Evolutionary conservation across 306 rosid genomes (phyloP), one percentile per base, ranked within the genome.

Genomic region (Abrus pulchellus): DNA sequence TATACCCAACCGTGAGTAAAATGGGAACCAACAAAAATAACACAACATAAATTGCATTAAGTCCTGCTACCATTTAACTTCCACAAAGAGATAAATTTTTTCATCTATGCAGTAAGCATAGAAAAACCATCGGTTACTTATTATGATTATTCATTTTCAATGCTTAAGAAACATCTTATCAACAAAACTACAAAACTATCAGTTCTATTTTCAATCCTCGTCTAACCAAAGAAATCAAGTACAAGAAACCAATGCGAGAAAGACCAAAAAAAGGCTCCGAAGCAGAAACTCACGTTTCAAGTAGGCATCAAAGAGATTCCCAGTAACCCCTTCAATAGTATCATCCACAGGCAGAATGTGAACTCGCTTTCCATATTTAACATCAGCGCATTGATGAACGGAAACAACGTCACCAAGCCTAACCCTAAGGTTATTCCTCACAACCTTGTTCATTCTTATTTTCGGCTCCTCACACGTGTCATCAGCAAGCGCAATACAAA

Each of bases 381-480:
- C 96, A 89, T 95, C 98, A 66, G 97, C 82, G 41, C 99, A 95
- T 53, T 90, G 96, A 79, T 93, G 98, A 28, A 95, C 99, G 3
- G 98, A 95, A 63, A 95, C 97, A 66, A 95, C 98, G 70, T 93
- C 99, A 9, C 97, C 98, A 5, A 95, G 98, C 88, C 99, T 90
- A 66, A 95, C 99, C 90, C 99, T 91, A 11, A 95, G 89, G 77
- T 93, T 95, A 86, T 82, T 90, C 72, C 99, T 89, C 43, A 93
- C 93, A 73, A 93, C 99, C 89, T 93, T 95, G 87, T 93, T 95
- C 99, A 93, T 91, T 78, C 98, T 90, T 43, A 95, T 93, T 83
- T 91, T 95, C 2, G 98, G 97, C 56, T 90, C 96, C 12, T 95
- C 98, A 7, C 98, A 93, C 0, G 94, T 85, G 3, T 90, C 98